Base-by-base conservation (phyloP, 805 yeast species). In the Suhomyces emberorum region DNA sequence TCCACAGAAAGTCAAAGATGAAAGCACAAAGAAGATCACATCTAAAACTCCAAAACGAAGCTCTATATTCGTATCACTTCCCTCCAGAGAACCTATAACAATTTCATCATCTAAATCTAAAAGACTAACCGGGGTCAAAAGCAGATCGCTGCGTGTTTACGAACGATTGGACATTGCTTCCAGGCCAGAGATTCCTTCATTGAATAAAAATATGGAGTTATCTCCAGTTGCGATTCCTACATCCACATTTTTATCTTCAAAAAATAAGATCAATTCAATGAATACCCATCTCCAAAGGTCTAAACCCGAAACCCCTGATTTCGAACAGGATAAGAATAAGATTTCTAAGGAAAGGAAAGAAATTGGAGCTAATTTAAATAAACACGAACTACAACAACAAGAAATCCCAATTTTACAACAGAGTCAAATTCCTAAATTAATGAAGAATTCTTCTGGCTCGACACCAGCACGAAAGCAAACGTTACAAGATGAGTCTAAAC, bases 61-160 rank as follows among this genome's bases (percentile, higher is more conserved):
- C 8, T 61, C 70, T 1, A 52, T 57, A 4, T 66, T 59, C 38
- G 66, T 62, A 1, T 48, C 69, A 1, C 42, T 66, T 14, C 72
- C 72, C 1, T 49, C 65, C 6, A 46, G 68, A 29, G 69, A 63
- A 27, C 72, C 72, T 4, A 52, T 65, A 14, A 47, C 57, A 12
- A 52, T 42, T 17, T 37, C 33, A 12, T 30, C 40, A 12, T 20
- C 35, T 9, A 23, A 6, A 23, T 21, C 44, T 3, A 37, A 41
- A 28, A 17, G 28, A 15, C 19, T 21, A 12, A 32, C 41, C 0
- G 28, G 31, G 10, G 28, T 37, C 4, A 27, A 28, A 18, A 44
- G 40, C 20, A 21, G 47, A n/a, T 41, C 52, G 8, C 52, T 49
- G 54, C 37, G 52, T 26, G 44, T 46, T 12, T 47, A 42, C 30